Conservation (phyloP, 2,329 filamentous ascomycete species). For the Emmonsiellopsis sp. region DNA sequence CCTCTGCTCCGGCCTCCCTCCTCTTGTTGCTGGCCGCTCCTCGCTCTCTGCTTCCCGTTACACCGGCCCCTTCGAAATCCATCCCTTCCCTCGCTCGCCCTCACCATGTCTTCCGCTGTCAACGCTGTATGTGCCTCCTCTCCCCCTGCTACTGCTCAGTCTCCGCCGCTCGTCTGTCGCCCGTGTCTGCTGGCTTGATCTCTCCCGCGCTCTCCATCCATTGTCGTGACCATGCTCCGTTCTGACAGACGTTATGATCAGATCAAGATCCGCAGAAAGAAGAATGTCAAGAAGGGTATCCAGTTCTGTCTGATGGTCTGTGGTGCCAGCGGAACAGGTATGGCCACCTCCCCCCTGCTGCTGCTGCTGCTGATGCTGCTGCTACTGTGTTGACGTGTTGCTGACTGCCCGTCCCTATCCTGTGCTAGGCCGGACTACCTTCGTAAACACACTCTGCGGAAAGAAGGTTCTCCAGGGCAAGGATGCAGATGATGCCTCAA, state of each 20-base stretch:
- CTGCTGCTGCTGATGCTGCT: slow-evolving; percentile 9
- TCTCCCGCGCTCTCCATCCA: background rate
- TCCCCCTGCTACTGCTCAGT: background rate
- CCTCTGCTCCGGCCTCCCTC: slow-evolving; percentile 12
- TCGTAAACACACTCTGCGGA: slow-evolving; percentile 98
- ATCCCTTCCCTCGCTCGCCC: background rate
- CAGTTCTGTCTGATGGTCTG: slow-evolving; percentile 99
- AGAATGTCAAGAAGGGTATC: slow-evolving; percentile 99
- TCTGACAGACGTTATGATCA: slow-evolving; percentile 26
- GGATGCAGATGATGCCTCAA: slow-evolving; percentile 81
- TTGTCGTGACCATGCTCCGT: slow-evolving; percentile 4
- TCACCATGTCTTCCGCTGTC: slow-evolving; percentile 18
- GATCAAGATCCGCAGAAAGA: slow-evolving; percentile 99
- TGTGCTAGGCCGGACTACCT: slow-evolving; percentile 77
- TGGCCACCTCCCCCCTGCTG: slow-evolving; percentile 18
- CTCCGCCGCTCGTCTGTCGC: background rate
- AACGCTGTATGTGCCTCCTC: slow-evolving; percentile 37
- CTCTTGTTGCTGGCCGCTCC: slow-evolving; percentile 8
- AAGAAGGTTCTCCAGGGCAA: slow-evolving; percentile 85
- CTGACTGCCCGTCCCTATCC: slow-evolving; percentile 11
- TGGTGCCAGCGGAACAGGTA: slow-evolving; percentile 96
- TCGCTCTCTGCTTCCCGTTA: slow-evolving; percentile 11
- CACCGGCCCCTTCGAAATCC: slow-evolving; percentile 2
- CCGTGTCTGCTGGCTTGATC: background rate
- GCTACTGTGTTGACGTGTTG: slow-evolving; percentile 7